Evolutionary conservation across 2,329 filamentous ascomycete genomes (phyloP).

Genomic region (Colletotrichum brevisporum): DNA sequence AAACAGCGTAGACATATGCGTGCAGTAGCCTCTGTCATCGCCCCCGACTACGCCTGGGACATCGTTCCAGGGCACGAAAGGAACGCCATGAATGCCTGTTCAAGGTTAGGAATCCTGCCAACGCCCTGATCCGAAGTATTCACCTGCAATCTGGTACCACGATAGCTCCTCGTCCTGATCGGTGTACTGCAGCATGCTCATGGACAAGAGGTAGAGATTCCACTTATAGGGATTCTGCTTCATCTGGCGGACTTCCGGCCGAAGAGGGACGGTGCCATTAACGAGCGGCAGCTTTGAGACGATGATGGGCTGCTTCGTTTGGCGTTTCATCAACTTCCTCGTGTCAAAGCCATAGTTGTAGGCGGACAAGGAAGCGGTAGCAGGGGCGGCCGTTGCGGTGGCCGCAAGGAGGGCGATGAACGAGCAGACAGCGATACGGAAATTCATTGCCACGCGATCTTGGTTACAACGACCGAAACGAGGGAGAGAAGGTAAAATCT

Average conservation of each 20-base stretch:
- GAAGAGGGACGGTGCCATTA: conserved; percentile 59
- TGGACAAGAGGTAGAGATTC: conserved; percentile 83
- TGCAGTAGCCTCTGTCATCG: conserved; percentile 78
- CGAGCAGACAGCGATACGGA: conserved; percentile 6
- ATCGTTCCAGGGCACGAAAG: conserved; percentile 69
- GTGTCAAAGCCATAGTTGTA: conserved; percentile 69
- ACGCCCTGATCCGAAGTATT: conserved; percentile 44
- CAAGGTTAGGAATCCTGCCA: conserved; percentile 24
- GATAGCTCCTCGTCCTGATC: conserved; percentile 75
- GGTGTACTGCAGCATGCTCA: conserved; percentile 79
- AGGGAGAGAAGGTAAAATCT: background rate
- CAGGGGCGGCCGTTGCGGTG: background rate
- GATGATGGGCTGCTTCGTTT: conserved; percentile 55
- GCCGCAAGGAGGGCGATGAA: conserved; percentile 19
- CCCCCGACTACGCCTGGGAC: conserved; percentile 66
- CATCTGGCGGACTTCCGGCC: conserved; percentile 79
- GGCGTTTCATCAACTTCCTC: conserved; percentile 56
- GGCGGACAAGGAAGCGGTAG: conserved; percentile 22
- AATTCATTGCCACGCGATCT: conserved; percentile 14
- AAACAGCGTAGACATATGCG: conserved; percentile 82
- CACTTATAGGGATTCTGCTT: conserved; percentile 75
- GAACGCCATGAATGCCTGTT: conserved; percentile 84
- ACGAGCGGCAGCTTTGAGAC: conserved; percentile 58
- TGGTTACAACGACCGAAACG: background rate
- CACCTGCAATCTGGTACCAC: conserved; percentile 85